Conservation (phyloP, 2,329 filamentous ascomycete genomes). For the Botrytis aclada region DNA sequence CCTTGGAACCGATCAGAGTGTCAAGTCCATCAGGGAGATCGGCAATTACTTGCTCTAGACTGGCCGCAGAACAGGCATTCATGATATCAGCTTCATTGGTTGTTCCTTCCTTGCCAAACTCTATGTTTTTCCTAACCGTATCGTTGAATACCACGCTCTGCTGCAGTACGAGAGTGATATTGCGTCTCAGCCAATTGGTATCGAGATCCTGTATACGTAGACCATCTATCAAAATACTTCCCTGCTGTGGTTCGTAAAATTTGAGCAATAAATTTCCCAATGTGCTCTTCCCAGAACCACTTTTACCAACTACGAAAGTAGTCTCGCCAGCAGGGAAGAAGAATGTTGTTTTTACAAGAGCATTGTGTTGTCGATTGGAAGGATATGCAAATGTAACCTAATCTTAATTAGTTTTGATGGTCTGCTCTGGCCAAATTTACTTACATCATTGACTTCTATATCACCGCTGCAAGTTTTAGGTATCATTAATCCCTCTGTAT, state of each 20-base stretch:
- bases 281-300: conserved; percentile 91
- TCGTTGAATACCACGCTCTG: conserved; percentile 78
- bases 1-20: conserved; percentile 68
- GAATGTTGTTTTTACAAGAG: conserved; percentile 61
- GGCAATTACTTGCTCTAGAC: conserved; percentile 65
- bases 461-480: conserved; percentile 57
- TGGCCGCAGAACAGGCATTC: conserved; percentile 61
- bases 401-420: conserved; percentile 24
- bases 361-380: conserved; percentile 57
- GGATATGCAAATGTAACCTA: conserved; percentile 84
- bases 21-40: conserved; percentile 67
- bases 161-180: conserved; percentile 81
- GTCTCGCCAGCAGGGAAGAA: conserved; percentile 69
- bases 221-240: conserved; percentile 68
- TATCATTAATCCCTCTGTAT: conserved; percentile 36
- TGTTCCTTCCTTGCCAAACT: conserved; percentile 59
- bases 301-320: conserved; percentile 79
- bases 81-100: conserved; percentile 56
- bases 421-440: conserved; percentile 28
- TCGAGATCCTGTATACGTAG: conserved; percentile 60
- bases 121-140: conserved; percentile 73
- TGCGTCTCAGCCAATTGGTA: conserved; percentile 68
- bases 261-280: conserved; percentile 74
- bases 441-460: conserved; percentile 66
- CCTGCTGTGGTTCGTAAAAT: conserved; percentile 67